Evolutionary conservation across 192 early-diverging fungal genomes (phyloP).

Genomic region (Rhizophagus prolifer): DNA sequence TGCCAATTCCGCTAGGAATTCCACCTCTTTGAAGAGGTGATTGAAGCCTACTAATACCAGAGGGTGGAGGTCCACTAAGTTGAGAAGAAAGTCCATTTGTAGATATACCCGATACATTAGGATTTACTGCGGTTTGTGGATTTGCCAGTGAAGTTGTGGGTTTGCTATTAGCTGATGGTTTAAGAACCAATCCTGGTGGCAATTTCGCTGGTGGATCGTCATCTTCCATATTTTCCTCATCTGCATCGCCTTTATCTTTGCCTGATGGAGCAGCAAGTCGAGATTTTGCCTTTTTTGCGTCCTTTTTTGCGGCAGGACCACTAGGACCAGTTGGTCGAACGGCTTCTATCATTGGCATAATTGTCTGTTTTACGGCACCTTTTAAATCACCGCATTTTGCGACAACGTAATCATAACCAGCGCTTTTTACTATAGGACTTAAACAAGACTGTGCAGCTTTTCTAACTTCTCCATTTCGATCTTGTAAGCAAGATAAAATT

Average conservation of each 20-base stretch:
- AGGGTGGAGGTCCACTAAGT: background rate
- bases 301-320: constrained; percentile 6
- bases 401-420: constrained; percentile 72
- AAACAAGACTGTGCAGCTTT: constrained; percentile 78
- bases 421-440: constrained; percentile 61
- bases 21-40: background rate
- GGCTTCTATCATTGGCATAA: constrained; percentile 77
- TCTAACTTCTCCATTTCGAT: constrained; percentile 86
- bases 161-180: background rate
- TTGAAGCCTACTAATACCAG: constrained; percentile 32
- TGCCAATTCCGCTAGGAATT: constrained; percentile 8
- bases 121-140: background rate
- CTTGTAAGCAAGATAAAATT: constrained; percentile 81
- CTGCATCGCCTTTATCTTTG: constrained; percentile 28
- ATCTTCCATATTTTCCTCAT: constrained; percentile 38
- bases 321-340: constrained; percentile 45
- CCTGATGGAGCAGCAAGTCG: constrained; percentile 43
- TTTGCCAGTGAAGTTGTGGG: background rate
- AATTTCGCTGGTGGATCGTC: constrained; percentile 27
- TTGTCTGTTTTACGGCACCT: constrained; percentile 68
- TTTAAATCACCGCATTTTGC: constrained; percentile 73
- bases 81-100: background rate
- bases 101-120: background rate
- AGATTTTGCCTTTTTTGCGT: constrained; percentile 34
- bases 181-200: constrained; percentile 25